phyloP scores from a whole-genome alignment of 257 asterid species.

The Nemophila menziesii region DNA sequence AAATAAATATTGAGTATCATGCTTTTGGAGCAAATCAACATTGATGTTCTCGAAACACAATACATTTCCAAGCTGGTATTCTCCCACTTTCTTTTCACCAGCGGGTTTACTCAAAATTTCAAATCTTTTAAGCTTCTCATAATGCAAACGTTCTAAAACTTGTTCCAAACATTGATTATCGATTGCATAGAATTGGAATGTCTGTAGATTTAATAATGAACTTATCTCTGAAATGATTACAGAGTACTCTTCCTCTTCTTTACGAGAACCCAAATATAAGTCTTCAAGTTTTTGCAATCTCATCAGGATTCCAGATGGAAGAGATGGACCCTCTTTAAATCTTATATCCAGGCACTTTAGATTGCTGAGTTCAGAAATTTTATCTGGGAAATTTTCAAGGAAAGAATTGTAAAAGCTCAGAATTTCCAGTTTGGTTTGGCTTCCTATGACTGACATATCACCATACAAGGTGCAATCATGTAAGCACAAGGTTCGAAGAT shows the following conservation, averaged over 20 bases:
- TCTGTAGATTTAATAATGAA: neutral
- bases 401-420: constrained; percentile 7
- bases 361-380: constrained; percentile 2
- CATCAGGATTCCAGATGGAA: constrained; percentile 8
- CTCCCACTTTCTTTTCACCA: too few relatives aligned
- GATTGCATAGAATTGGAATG: neutral
- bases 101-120: too few relatives aligned
- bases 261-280: constrained; percentile 1
- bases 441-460: too few relatives aligned
- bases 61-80: too few relatives aligned
- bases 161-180: neutral
- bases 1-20: too few relatives aligned
- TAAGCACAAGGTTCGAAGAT: constrained; percentile 3
- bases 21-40: too few relatives aligned
- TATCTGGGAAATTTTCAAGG: constrained; percentile 1
- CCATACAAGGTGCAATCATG: neutral
- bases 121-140: too few relatives aligned
- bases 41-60: too few relatives aligned
- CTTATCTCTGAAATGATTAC: neutral
- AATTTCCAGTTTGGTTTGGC: constrained; percentile 4
- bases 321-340: neutral
- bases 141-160: too few relatives aligned
- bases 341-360: constrained; percentile 7
- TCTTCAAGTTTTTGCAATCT: too few relatives aligned
- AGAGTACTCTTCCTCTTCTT: too few relatives aligned